phyloP scores from a whole-genome alignment of 202 grass and related monocot genomes.

The Bolboschoenoplectus hybrid region DNA sequence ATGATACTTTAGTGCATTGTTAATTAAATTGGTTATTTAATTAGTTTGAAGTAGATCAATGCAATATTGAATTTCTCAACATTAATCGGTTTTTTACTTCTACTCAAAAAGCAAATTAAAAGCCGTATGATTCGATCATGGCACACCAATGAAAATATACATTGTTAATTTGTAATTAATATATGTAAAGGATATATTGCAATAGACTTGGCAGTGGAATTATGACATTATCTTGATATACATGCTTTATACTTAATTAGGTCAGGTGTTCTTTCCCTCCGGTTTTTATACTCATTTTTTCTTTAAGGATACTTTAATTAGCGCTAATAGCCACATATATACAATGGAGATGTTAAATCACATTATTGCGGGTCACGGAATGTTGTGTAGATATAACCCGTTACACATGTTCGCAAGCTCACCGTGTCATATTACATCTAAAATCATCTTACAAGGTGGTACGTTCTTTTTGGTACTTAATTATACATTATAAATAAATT shows the following conservation, averaged over 20 bases:
- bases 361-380: neutral
- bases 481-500: neutral
- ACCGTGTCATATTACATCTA: neutral
- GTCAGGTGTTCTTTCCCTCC: neutral
- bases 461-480: neutral
- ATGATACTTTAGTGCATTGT: neutral
- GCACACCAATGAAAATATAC: neutral
- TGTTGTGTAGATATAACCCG: neutral
- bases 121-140: neutral
- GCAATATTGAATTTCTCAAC: neutral
- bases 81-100: neutral
- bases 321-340: no score
- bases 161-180: neutral
- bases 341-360: no score
- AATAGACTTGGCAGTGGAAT: constrained; percentile 8
- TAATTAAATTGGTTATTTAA: no score
- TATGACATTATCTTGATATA: neutral
- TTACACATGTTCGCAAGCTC: neutral
- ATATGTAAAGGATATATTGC: neutral
- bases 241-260: neutral
- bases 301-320: no score
- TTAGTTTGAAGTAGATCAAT: neutral
- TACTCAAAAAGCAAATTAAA: neutral
- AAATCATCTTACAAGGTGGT: neutral
- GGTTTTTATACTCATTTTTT: no score